A percentile compares a stretch with the other conserved stretches of the same genome.
phyloP scores from a whole-genome alignment of 208 protist genomes.

The Leishmania mexicana region DNA sequence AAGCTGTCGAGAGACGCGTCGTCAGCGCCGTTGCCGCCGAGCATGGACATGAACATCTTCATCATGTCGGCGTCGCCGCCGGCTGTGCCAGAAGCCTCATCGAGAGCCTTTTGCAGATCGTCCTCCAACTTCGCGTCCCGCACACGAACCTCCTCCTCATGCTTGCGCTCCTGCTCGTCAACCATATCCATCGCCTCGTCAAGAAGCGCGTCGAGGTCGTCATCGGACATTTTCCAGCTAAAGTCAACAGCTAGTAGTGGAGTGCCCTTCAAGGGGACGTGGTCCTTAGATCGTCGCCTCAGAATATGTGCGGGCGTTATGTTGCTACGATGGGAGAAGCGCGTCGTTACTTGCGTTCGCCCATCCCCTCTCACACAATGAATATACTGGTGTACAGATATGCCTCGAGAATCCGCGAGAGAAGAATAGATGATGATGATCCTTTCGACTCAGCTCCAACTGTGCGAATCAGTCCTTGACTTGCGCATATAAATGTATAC shows the following conservation, averaged over 20 bases:
- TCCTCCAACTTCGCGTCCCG: constrained; percentile 55
- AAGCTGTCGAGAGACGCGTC: constrained; percentile 45
- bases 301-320: background rate
- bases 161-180: constrained; percentile 68
- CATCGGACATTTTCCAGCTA: constrained; percentile 38
- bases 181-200: constrained; percentile 84
- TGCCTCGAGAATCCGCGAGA: background rate
- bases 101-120: constrained; percentile 49
- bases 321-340: background rate
- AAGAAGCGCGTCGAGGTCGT: constrained; percentile 82
- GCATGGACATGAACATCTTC: constrained; percentile 46
- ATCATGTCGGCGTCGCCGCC: constrained; percentile 36
- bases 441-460: background rate
- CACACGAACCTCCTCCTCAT: constrained; percentile 58
- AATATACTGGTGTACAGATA: background rate
- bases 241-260: background rate
- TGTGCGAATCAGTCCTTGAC: constrained; percentile 1
- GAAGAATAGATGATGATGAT: background rate
- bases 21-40: constrained; percentile 19
- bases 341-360: background rate
- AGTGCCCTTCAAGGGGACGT: background rate
- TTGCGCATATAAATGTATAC: background rate
- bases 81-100: constrained; percentile 21
- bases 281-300: background rate
- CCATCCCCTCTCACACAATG: background rate